phyloP scores from a whole-genome alignment of 2,329 filamentous ascomycete genomes.

The Colletotrichum echinochloae region DNA sequence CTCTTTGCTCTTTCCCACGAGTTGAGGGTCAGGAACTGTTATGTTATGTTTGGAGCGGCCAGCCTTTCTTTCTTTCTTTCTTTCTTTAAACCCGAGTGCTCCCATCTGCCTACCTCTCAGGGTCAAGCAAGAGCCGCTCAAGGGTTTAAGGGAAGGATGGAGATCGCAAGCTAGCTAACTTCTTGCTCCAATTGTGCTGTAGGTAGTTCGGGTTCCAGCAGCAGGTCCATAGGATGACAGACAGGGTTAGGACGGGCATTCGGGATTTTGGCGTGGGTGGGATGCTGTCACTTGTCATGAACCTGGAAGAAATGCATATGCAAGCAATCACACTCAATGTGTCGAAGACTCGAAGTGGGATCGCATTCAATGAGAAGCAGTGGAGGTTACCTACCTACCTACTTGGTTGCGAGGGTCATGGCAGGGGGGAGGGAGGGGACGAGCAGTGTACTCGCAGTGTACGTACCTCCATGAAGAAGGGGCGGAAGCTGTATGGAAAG shows the following conservation, averaged over 20 bases:
- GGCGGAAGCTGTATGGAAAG: constrained; percentile 28
- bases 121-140: too few species aligned
- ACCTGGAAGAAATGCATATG: constrained; percentile 31
- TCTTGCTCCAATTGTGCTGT: constrained; percentile 19
- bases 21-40: too few species aligned
- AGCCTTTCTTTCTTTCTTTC: too few species aligned
- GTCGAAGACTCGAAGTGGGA: constrained; percentile 26
- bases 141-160: not conserved
- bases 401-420: constrained; percentile 20
- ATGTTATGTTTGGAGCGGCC: too few species aligned
- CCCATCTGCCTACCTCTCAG: too few species aligned
- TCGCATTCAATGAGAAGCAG: constrained; percentile 14
- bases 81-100: too few species aligned
- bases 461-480: not conserved
- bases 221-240: not conserved
- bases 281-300: constrained; percentile 40
- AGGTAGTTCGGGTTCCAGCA: constrained; percentile 6
- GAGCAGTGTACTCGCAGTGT: too few species aligned
- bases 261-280: constrained; percentile 10
- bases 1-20: too few species aligned
- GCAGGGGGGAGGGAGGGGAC: not conserved
- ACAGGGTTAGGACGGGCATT: constrained; percentile 1
- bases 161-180: constrained; percentile 25
- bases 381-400: too few species aligned
- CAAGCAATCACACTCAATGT: constrained; percentile 11